Base-by-base conservation (phyloP, 352 stramenopile genomes). In the Globisporangium spinosum region DNA sequence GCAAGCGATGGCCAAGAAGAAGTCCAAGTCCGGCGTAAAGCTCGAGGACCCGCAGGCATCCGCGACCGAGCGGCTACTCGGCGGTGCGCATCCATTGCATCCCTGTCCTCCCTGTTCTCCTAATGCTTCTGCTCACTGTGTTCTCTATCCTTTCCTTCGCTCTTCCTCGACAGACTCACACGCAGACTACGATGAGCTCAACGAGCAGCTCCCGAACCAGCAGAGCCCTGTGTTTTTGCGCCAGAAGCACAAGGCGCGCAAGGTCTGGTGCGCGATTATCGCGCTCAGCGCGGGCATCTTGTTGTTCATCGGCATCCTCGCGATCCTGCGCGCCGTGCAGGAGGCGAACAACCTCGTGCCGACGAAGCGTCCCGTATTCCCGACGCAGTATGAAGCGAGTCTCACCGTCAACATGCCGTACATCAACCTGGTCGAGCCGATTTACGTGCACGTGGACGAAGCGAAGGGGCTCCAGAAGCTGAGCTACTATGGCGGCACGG, bases 321-420 rank as follows among this genome's bases (percentile, higher is more conserved):
- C 88, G 38, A 94, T 96, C 68, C 69, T 96, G 57, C 86, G 87
- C 25, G 88, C 85, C 6, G 86, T 94, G 43, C 80, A 93, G 64
- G 82, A 96, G 58, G 86, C 83, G 25, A 93, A 83, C 67, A 87
- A 79, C 62, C 74, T 93, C 17, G 71, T 80, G 5, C 88, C 88
- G 13, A 91, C 84, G 20, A 85, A 89, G 49, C 77, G 85, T 1
- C 87, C 87, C 9, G 59, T 76, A 6, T 95, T 96, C 62, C 87
- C 89, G 22, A 79, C 67, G n/a, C 85, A 94, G 67, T 97, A 95
- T 65, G 87, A 96, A 73, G 89, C 89, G 62, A 96, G 87, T 25
- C 67, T 97, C 20, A 95, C 83, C 0, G 82, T 97, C 64, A 87
- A 91, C 69, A 93, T 97, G 84, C 88, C 89, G 1, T 97, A 97